Evolutionary conservation across 768 basidiomycete genomes (phyloP), one percentile per base, ranked within the genome.

Genomic region (Sistotremastrum suecicum): DNA sequence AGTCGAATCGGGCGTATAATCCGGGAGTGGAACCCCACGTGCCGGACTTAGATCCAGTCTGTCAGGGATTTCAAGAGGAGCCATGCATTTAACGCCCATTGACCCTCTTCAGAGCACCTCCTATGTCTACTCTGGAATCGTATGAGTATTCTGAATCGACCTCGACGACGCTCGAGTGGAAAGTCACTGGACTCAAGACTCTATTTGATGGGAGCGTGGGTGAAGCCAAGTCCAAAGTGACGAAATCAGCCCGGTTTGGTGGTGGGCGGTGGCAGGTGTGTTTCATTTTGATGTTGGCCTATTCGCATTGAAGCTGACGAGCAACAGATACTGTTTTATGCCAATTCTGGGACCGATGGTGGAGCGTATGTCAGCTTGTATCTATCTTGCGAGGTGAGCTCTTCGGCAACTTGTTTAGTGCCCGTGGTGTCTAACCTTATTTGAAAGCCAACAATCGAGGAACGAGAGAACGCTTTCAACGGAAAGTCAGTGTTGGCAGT

Each of bases 141-240:
- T 39, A 46, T 3, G 71, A 71, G 33, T 65, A 52, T 5, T 66
- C 67, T 50, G 82, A 84, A 62, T 71, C 67, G 45, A 69, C 67
- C 3, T 63, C 72, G 1, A 67, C 76, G 51, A 71, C 70, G 7
- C 80, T 83, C 49, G 86, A 89, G 62, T 91, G 88, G 88, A 78
- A 75, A 1, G 64, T 90, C 30, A 68, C 69, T 33, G 79, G 76
- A 3, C 67, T 90, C 47, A 82, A 77, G 59, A 65, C 66, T 40
- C 60, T 89, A 31, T 90, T 89, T 50, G 88, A 91, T 35, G 68
- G 39, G 50, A 75, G 74, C 48, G 80, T 78, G 54, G 83, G 84
- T n/a, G 82, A 84, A 29, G 59, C 69, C 12, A 87, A 86, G 59
- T 83, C 80, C 2, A 83, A 82, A 51, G 78, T 76, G 11, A 83